phyloP scores from a whole-genome alignment of 2,329 filamentous ascomycete species.

The Fusarium denticulatum region DNA sequence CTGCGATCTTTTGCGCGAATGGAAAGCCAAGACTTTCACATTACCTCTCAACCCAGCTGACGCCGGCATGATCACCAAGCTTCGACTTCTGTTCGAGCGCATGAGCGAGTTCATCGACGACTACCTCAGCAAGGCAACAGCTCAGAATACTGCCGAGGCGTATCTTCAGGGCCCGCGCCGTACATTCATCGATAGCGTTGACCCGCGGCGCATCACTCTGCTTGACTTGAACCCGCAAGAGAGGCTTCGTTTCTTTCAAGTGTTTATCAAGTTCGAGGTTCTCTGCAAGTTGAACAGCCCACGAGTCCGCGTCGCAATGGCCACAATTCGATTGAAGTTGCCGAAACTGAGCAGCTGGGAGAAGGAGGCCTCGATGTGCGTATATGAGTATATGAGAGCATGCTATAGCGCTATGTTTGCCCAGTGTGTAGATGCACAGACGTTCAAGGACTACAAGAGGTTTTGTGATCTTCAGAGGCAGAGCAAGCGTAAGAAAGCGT shows the following conservation, averaged over 20 bases:
- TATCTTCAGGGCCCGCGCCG: neutral
- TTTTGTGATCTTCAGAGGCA: neutral
- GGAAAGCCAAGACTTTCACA: neutral
- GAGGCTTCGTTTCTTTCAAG: neutral
- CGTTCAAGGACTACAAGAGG: neutral
- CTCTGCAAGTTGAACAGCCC: neutral
- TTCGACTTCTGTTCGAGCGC: neutral
- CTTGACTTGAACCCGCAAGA: neutral
- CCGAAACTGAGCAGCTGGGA: neutral
- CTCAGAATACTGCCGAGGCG: neutral
- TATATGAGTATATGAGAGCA: constrained; percentile 1
- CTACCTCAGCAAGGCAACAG: neutral
- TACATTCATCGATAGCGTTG: neutral
- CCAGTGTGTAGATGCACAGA: neutral
- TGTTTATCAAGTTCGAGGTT: neutral
- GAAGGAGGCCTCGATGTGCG: neutral
- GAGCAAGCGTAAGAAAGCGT: neutral
- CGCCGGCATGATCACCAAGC: neutral
- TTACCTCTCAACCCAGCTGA: neutral
- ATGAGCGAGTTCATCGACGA: neutral
- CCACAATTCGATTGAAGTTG: no score
- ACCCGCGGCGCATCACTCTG: neutral
- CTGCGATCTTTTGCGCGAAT: neutral
- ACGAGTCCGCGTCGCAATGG: neutral
- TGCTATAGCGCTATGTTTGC: neutral